phyloP scores from a whole-genome alignment of 2,329 filamentous ascomycete genomes.

The Aureobasidium sp. region DNA sequence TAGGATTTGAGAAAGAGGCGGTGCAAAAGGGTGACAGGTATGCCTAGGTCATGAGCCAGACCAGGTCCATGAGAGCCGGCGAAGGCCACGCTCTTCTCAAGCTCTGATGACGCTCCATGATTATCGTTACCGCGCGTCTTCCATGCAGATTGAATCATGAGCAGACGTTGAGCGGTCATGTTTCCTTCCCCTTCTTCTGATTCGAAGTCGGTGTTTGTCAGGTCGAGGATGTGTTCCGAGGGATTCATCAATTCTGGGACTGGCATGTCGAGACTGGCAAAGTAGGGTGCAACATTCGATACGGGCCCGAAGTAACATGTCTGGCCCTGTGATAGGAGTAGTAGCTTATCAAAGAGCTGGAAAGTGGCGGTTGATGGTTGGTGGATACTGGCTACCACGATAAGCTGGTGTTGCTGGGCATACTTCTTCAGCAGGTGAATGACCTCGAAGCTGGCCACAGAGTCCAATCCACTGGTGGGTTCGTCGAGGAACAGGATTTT shows the following conservation, averaged over 20 bases:
- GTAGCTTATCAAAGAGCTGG: slow-evolving; percentile 64
- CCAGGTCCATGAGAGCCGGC: background rate
- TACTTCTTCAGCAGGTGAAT: slow-evolving; percentile 59
- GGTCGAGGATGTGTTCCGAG: slow-evolving; percentile 65
- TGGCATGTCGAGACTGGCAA: slow-evolving; percentile 46
- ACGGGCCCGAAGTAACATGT: slow-evolving; percentile 63
- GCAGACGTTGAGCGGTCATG: slow-evolving; percentile 11
- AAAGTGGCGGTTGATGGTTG: slow-evolving; percentile 73
- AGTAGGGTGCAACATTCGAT: slow-evolving; percentile 46
- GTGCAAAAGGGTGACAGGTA: slow-evolving; percentile 51
- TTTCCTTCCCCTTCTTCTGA: slow-evolving; percentile 26
- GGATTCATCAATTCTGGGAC: slow-evolving; percentile 63
- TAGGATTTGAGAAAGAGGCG: slow-evolving; percentile 74
- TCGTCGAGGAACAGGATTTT: slow-evolving; percentile 74
- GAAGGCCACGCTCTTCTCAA: background rate
- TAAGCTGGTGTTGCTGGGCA: slow-evolving; percentile 43
- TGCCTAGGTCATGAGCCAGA: background rate
- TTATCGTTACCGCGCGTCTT: background rate
- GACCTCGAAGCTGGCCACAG: slow-evolving; percentile 63
- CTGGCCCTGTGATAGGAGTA: slow-evolving; percentile 59
- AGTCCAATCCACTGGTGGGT: slow-evolving; percentile 73
- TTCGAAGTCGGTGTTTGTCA: slow-evolving; percentile 66
- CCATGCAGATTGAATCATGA: slow-evolving; percentile 22
- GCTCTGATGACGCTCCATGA: background rate
- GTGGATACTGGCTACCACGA: slow-evolving; percentile 56